These are phyloP conservation scores for Huntiella abstrusa DNA, from an alignment of 2,329 filamentous ascomycete species.

Conservation along the genomic window DNA sequence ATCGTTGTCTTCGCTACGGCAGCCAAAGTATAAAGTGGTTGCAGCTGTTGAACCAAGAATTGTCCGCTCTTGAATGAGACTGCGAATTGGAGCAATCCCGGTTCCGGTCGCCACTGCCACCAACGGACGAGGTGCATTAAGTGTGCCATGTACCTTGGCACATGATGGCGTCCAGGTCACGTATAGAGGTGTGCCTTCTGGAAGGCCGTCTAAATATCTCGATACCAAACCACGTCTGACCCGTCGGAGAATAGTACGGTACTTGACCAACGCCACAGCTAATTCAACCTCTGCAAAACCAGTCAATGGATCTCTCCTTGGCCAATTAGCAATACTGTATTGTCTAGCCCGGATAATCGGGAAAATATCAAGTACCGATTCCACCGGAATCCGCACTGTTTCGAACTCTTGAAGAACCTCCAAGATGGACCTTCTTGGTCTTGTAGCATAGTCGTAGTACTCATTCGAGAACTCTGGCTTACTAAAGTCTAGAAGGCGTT, in stretches of 20 bases:
- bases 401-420: constrained; percentile 86
- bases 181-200: constrained; percentile 20
- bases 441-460: constrained; percentile 86
- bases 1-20: constrained; percentile 54
- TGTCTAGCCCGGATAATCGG: constrained; percentile 73
- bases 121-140: constrained; percentile 33
- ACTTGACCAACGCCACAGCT: constrained; percentile 75
- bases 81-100: constrained; percentile 67
- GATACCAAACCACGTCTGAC: constrained; percentile 80
- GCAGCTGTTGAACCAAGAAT: constrained; percentile 8
- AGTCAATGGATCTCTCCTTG: constrained; percentile 8
- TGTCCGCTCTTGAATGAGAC: constrained; percentile 63
- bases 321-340: constrained; percentile 67
- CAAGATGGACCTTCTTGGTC: constrained; percentile 73
- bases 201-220: constrained; percentile 55
- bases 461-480: constrained; percentile 69
- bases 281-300: constrained; percentile 38
- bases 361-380: constrained; percentile 52
- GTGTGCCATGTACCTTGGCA: constrained; percentile 37
- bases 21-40: constrained; percentile 62
- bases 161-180: constrained; percentile 6
- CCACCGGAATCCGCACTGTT: constrained; percentile 61
- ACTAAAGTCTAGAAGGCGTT: constrained; percentile 68
- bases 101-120: constrained; percentile 73
- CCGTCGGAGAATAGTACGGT: constrained; percentile 69